phyloP scores from a whole-genome alignment of 345 rosid species.

The Barbarea vulgaris region DNA sequence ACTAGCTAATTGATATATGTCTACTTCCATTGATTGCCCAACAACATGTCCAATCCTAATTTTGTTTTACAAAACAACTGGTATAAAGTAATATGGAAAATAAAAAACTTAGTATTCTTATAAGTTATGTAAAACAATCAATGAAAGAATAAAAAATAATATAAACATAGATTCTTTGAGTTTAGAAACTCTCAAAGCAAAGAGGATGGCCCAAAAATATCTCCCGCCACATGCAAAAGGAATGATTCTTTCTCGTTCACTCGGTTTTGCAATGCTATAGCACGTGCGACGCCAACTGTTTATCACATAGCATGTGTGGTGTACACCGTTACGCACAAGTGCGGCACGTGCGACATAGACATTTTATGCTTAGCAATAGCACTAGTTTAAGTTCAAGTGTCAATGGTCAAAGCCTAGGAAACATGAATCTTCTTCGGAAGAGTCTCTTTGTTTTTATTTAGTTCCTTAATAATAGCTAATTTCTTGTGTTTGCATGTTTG shows the following conservation, averaged over 20 bases:
- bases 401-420: slow-evolving; percentile 38
- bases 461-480: not conserved
- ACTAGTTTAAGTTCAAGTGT: slow-evolving; percentile 12
- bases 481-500: slow-evolving; percentile 26
- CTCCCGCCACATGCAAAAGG: slow-evolving; percentile 38
- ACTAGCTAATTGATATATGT: not conserved
- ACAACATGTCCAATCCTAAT: not conserved
- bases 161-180: slow-evolving; percentile 33
- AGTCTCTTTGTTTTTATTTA: slow-evolving; percentile 29
- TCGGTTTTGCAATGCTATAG: slow-evolving; percentile 27
- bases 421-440: slow-evolving; percentile 26
- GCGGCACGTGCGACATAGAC: slow-evolving; percentile 19
- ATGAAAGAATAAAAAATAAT: not conserved
- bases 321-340: slow-evolving; percentile 29
- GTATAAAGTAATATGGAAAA: not conserved
- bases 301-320: slow-evolving; percentile 18
- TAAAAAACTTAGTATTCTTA: not conserved
- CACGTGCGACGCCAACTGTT: slow-evolving; percentile 43
- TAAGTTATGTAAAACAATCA: not conserved
- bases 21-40: not conserved
- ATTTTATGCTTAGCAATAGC: slow-evolving; percentile 14
- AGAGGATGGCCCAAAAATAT: slow-evolving; percentile 14
- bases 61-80: not conserved
- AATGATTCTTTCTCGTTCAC: slow-evolving; percentile 33
- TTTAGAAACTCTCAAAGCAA: slow-evolving; percentile 38